Conservation (phyloP, 768 basidiomycete genomes). For the Leccinum truebloodii region DNA sequence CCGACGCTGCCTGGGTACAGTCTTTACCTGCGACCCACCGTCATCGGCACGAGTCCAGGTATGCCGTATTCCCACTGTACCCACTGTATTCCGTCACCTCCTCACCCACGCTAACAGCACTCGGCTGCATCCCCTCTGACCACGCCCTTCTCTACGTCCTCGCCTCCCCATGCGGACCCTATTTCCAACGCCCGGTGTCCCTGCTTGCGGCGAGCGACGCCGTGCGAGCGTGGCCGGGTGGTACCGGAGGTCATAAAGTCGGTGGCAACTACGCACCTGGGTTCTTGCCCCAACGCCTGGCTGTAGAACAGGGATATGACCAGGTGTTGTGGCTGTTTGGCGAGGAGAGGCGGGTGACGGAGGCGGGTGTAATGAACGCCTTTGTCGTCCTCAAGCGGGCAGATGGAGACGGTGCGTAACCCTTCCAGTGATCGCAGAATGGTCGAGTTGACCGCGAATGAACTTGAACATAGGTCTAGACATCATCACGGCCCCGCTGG, state of each 20-base stretch:
- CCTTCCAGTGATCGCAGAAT: slow-evolving; percentile 1
- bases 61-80: slow-evolving; percentile 4
- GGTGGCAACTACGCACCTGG: slow-evolving; percentile 65
- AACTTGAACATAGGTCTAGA: slow-evolving; percentile 45
- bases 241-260: slow-evolving; percentile 63
- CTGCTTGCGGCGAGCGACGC: slow-evolving; percentile 67
- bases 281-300: slow-evolving; percentile 64
- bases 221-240: slow-evolving; percentile 83
- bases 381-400: slow-evolving; percentile 63
- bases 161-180: slow-evolving; percentile 57
- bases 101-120: slow-evolving; percentile 32
- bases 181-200: slow-evolving; percentile 54
- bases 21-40: slow-evolving; percentile 83
- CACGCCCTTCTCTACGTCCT: slow-evolving; percentile 88
- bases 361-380: slow-evolving; percentile 82
- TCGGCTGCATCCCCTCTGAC: slow-evolving; percentile 74
- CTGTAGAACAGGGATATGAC: slow-evolving; percentile 66
- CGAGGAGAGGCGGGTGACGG: slow-evolving; percentile 51
- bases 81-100: neutral
- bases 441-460: neutral
- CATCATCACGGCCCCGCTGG: slow-evolving; percentile 85
- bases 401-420: slow-evolving; percentile 48
- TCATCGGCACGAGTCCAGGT: slow-evolving; percentile 52
- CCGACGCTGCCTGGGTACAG: slow-evolving; percentile 72
- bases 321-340: slow-evolving; percentile 82